Evolutionary conservation across 176 grass and related monocot species (phyloP), one percentile per base, ranked within the genome.

Genomic region (Oryza australiensis): DNA sequence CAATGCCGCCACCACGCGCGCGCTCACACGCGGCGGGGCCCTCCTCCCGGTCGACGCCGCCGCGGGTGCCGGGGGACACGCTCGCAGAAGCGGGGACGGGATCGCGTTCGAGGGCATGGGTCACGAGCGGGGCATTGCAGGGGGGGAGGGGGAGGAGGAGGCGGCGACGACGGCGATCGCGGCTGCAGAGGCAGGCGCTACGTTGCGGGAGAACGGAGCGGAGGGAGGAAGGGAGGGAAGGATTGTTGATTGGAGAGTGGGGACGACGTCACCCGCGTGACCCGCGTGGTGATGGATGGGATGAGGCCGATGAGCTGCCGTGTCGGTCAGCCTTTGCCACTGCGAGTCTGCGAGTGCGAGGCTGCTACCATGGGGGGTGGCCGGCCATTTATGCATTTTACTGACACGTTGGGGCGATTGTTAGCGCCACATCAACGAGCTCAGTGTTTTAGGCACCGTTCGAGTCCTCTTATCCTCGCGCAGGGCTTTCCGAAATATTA

Each of bases 121-220:
- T 89, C 87, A 82, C 71, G 42, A 85, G 57, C 57, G 57, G 78
- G 66, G 78, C 87, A 86, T 85, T 74, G 77, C 65, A 6, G 46
- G 87, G 34, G 27, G 34, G 27, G 5, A 8, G 5, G 48, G 40
- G 4, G 32, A 3, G 32, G 74, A 3, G 26, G 55, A 22, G 55
- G n/a, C 22, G 53, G 7, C 22, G 49, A 8, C 13, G 2, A 2
- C 22, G 55, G 55, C 22, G 55, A 37, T 24, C 49, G 14, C 64
- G 14, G 67, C 45, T 68, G 26, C 28, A 73, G 76, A 53, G 49
- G 15, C 12, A 46, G 43, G 48, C 7, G 51, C 51, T 55, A 20
- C n/a, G 55, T 24, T 60, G 55, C 55, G 8, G 55, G 8, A 60
- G 48, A 53, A 16, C 15, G 48, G 48, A 53, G 48, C 4, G 48